phyloP scores from a whole-genome alignment of 495 filamentous ascomycete genomes.

The Hypomontagnella submonticulosa region DNA sequence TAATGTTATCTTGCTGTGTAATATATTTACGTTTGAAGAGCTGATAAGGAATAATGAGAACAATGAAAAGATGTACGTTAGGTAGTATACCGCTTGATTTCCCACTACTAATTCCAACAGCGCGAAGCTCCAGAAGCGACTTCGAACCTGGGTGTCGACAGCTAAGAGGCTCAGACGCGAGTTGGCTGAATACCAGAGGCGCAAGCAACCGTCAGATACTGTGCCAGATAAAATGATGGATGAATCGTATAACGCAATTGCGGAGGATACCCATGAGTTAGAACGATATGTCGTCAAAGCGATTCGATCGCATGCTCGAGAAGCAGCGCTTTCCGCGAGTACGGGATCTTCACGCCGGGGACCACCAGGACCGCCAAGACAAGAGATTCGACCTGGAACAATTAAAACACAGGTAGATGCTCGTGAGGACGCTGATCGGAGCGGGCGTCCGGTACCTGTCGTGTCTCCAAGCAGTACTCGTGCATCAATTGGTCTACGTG shows the following conservation, averaged over 20 bases:
- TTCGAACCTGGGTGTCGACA: slow-evolving; percentile 23
- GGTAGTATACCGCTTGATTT: neutral
- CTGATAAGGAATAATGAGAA: slow-evolving; percentile 17
- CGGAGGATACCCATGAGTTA: slow-evolving; percentile 22
- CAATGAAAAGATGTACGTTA: slow-evolving; percentile 27
- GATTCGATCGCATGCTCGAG: slow-evolving; percentile 16
- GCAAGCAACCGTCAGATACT: slow-evolving; percentile 1
- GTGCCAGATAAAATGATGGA: neutral
- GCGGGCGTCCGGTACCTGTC: neutral
- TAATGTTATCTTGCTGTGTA: slow-evolving; percentile 21
- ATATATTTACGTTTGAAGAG: slow-evolving; percentile 28
- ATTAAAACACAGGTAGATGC: neutral
- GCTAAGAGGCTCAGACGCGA: slow-evolving; percentile 11
- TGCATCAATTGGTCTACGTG: no score
- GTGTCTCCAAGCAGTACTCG: no score
- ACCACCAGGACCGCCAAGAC: neutral
- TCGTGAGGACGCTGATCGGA: neutral
- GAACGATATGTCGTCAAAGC: slow-evolving; percentile 20
- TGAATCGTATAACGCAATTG: slow-evolving; percentile 6
- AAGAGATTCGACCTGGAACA: neutral
- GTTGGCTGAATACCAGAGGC: slow-evolving; percentile 26
- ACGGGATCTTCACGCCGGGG: slow-evolving; percentile 15
- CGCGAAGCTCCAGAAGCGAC: slow-evolving; percentile 17
- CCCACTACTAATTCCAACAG: slow-evolving; percentile 23
- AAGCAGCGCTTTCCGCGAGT: slow-evolving; percentile 1